Base-by-base conservation (phyloP, 1,284 basidiomycete genomes). In the Fomitopsis pinicola region DNA sequence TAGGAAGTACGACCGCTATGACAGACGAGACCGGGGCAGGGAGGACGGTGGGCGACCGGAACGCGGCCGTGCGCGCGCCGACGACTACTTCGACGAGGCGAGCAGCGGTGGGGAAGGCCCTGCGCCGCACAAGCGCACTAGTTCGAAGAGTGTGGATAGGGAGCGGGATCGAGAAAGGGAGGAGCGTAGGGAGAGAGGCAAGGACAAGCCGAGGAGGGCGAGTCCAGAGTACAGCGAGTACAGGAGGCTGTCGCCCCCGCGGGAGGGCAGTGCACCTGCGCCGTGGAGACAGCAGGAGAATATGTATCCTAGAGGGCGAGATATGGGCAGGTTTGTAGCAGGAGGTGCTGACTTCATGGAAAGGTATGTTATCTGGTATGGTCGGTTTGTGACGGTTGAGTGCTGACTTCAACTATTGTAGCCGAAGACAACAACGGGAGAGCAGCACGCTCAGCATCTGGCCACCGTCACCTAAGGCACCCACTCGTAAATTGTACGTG, bases 381-480 rank as follows among this genome's bases (percentile, higher is more conserved):
- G 12, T 53, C 12, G 0, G 10, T 59, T 15, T 36, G 6, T 26
- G 17, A 14, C 26, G 26, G 2, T 57, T 8, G 56, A 58, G 35
- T 4, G 26, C 61, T 33, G 22, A 54, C 22, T 59, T 12, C 14
- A n/a, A 22, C 59, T 35, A 4, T 6, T 66, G 28, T 60, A 96
- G 95, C 68, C 93, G 95, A 28, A 81, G 92, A 57, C 72, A 80
- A 61, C 86, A 94, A 71, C 80, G 95, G 58, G 88, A 90, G 64
- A 78, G 71, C 2, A 86, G 78, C 12, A 81, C 81, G 5, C 72
- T 91, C 2, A 83, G 83, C 65, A 82, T 95, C 55, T 97, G 95
- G 95, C 95, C 95, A 0, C 75, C 85, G 1, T 96, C 94, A 3
- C 95, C 95, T 0, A 89, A 89, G 67, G 83, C 81, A 30, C 83